These are phyloP conservation scores for Staphylotrichum longicolle DNA, from an alignment of 495 filamentous ascomycete species.

Conservation along the genomic window DNA sequence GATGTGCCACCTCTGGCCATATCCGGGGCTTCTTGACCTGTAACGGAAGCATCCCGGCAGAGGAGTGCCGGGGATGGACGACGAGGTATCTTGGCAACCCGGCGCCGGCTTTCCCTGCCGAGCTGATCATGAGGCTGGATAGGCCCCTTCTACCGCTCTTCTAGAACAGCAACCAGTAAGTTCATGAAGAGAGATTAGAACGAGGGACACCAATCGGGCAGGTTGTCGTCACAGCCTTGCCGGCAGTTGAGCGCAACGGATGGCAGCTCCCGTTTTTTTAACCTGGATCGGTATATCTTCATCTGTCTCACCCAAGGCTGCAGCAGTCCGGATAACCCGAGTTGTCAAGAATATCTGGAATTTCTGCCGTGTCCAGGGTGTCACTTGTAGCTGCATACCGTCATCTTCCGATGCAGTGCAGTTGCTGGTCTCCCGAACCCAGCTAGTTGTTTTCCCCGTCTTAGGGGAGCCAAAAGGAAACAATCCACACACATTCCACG, in stretches of 20 bases:
- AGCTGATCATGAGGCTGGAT: not conserved
- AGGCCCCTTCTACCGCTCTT: not conserved
- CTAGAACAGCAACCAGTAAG: not conserved
- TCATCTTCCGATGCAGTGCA: too few relatives aligned
- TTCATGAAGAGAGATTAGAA: not conserved
- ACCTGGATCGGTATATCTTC: too few relatives aligned
- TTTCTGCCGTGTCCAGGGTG: too few relatives aligned
- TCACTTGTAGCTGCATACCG: too few relatives aligned
- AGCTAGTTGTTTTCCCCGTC: too few relatives aligned
- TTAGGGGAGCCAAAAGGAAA: too few relatives aligned
- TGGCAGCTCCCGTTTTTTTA: too few relatives aligned
- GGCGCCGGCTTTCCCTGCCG: not conserved
- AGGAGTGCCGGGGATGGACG: not conserved
- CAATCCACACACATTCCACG: too few relatives aligned
- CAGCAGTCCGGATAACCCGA: too few relatives aligned
- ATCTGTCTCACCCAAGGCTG: too few relatives aligned
- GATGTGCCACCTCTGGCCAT: not conserved
- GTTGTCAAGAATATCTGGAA: too few relatives aligned
- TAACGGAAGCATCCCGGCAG: not conserved
- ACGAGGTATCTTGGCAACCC: slow-evolving; percentile 3
- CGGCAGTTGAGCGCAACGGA: not conserved
- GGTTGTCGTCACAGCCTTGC: not conserved
- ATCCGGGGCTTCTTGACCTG: not conserved
- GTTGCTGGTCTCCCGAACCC: too few relatives aligned
- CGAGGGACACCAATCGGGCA: not conserved